phyloP scores from a whole-genome alignment of 768 basidiomycete genomes.

The Leccinum subgranulosum region DNA sequence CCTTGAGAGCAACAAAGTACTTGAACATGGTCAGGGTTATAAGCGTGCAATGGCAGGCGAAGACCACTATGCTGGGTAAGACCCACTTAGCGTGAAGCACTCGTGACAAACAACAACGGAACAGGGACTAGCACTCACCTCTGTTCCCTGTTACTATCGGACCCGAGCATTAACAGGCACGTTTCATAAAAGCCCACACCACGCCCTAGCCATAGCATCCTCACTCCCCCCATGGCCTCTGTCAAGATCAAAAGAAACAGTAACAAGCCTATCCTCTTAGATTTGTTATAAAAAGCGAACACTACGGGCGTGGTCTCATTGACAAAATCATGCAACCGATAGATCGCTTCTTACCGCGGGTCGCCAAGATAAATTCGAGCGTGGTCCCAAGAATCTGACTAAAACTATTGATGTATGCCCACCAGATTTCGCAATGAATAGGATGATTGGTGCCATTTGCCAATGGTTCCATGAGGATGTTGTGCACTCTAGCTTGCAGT shows the following conservation, averaged over 20 bases:
- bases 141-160: not conserved
- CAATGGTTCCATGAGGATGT: conserved; percentile 5
- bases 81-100: not conserved
- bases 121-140: not conserved
- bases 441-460: conserved; percentile 9
- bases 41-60: conserved; percentile 10
- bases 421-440: conserved; percentile 11
- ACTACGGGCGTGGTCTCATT: conserved; percentile 7
- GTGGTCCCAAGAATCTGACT: conserved; percentile 7
- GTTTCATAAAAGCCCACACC: not conserved
- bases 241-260: conserved; percentile 3
- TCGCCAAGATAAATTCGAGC: conserved; percentile 17
- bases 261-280: conserved; percentile 7
- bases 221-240: not conserved
- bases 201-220: not conserved
- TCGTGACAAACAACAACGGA: not conserved
- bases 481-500: conserved; percentile 13
- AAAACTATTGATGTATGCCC: not conserved
- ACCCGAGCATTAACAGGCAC: not conserved
- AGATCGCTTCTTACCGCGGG: conserved; percentile 8
- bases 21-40: conserved; percentile 18
- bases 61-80: not conserved
- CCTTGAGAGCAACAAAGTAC: conserved; percentile 13
- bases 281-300: conserved; percentile 20
- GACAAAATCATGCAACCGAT: not conserved